Conservation (phyloP, 2,329 filamentous ascomycete species). For the Aspergillus melleus region DNA sequence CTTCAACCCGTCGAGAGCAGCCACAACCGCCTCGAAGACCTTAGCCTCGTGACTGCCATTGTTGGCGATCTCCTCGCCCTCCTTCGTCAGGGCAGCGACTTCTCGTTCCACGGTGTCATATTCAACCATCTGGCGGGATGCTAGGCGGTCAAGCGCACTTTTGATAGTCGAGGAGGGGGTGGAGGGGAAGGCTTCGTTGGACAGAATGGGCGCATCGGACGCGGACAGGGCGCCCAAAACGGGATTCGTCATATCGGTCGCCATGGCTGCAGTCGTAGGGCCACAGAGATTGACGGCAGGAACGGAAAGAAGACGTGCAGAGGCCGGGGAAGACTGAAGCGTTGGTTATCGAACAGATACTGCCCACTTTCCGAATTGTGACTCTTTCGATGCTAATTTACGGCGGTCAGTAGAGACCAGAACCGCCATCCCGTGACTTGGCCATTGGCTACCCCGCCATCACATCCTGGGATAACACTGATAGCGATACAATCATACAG, state of each 20-base stretch:
- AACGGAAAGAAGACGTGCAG: slow-evolving; percentile 6
- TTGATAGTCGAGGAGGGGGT: slow-evolving; percentile 71
- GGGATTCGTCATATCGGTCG: slow-evolving; percentile 60
- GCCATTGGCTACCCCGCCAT: neutral
- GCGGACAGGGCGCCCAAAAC: slow-evolving; percentile 67
- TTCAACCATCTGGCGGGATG: slow-evolving; percentile 79
- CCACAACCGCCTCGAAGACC: slow-evolving; percentile 72
- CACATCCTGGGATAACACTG: too few species aligned
- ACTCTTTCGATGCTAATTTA: slow-evolving; percentile 31
- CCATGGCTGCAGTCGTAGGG: slow-evolving; percentile 38
- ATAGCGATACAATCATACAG: too few species aligned
- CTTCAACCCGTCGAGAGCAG: slow-evolving; percentile 75
- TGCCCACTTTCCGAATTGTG: slow-evolving; percentile 33
- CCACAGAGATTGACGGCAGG: slow-evolving; percentile 22
- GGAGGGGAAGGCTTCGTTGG: slow-evolving; percentile 68
- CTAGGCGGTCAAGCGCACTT: slow-evolving; percentile 81
- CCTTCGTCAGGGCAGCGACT: slow-evolving; percentile 71
- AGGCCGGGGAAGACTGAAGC: slow-evolving; percentile 1
- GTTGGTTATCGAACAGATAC: slow-evolving; percentile 17
- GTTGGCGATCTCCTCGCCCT: slow-evolving; percentile 69
- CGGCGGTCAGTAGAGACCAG: slow-evolving; percentile 28
- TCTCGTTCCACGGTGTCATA: slow-evolving; percentile 84
- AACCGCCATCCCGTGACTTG: slow-evolving; percentile 20
- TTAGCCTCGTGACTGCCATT: slow-evolving; percentile 81
- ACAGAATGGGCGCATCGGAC: slow-evolving; percentile 63